Conservation (phyloP, 2,329 filamentous ascomycete species). For the Metarhizium album region DNA sequence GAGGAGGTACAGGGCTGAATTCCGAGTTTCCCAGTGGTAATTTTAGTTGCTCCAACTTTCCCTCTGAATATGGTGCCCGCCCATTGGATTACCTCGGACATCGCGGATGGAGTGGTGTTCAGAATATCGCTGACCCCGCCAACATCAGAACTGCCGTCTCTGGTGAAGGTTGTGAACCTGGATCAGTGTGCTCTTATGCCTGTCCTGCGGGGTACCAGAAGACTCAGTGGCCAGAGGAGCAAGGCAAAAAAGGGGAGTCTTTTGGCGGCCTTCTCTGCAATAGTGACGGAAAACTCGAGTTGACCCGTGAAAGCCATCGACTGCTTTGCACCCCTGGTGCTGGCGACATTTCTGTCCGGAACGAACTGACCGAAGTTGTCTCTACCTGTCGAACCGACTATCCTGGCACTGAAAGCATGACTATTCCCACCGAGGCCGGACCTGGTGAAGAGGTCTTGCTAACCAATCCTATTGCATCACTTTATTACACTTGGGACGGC, state of each 20-base stretch:
- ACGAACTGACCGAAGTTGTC: slow-evolving; percentile 56
- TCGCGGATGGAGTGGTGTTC: slow-evolving; percentile 71
- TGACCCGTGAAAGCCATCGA: slow-evolving; percentile 57
- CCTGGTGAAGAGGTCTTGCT: slow-evolving; percentile 51
- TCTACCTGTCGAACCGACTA: slow-evolving; percentile 93
- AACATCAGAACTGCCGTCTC: slow-evolving; percentile 57
- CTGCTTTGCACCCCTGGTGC: slow-evolving; percentile 67
- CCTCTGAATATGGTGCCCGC: slow-evolving; percentile 70
- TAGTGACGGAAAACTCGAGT: slow-evolving; percentile 56
- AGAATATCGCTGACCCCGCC: slow-evolving; percentile 46
- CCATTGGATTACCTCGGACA: slow-evolving; percentile 56
- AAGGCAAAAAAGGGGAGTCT: slow-evolving; percentile 73
- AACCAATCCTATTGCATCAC: slow-evolving; percentile 61
- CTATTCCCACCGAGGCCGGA: slow-evolving; percentile 57
- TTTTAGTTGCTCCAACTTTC: slow-evolving; percentile 63
- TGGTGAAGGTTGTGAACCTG: slow-evolving; percentile 47
- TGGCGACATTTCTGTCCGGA: slow-evolving; percentile 61
- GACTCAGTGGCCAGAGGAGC: slow-evolving; percentile 71
- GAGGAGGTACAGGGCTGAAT: slow-evolving; percentile 42
- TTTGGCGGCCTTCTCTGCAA: slow-evolving; percentile 83
- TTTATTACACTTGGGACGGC: slow-evolving; percentile 71
- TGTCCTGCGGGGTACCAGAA: slow-evolving; percentile 91
- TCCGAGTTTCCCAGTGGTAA: slow-evolving; percentile 65
- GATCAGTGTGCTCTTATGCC: slow-evolving; percentile 79
- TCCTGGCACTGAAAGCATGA: slow-evolving; percentile 83